Evolutionary conservation across 106 monocot genomes (phyloP).

Genomic region (Vanilla planifolia): DNA sequence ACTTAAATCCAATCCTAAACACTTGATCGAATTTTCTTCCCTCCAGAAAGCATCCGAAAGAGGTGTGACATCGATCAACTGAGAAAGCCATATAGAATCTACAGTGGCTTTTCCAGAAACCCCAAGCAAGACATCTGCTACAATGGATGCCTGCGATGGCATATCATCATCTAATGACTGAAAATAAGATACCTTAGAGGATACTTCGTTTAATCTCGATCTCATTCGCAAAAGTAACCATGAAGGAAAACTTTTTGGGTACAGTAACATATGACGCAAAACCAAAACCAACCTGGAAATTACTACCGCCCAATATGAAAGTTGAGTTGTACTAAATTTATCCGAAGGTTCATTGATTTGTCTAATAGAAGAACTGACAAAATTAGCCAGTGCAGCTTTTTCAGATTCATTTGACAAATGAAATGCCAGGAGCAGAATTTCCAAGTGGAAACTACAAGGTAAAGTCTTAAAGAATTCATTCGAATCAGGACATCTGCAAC

Average conservation of each 20-base stretch:
- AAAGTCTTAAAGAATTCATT: constrained; percentile 43
- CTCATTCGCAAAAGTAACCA: constrained; percentile 77
- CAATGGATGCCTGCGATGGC: constrained; percentile 44
- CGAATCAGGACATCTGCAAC: constrained; percentile 21
- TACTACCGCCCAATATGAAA: constrained; percentile 65
- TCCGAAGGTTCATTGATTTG: constrained; percentile 28
- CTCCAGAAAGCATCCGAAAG: constrained; percentile 11
- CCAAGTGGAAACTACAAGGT: constrained; percentile 77
- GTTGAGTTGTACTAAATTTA: constrained; percentile 42
- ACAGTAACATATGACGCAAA: constrained; percentile 66
- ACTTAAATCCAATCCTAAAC: constrained; percentile 37
- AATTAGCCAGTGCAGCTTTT: constrained; percentile 45
- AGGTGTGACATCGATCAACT: constrained; percentile 67
- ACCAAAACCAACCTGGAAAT: constrained; percentile 75
- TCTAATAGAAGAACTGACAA: constrained; percentile 41
- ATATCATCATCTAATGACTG: constrained; percentile 32
- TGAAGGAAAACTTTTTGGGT: constrained; percentile 59
- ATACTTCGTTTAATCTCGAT: constrained; percentile 53
- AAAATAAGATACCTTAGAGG: constrained; percentile 16
- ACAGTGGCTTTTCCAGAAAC: constrained; percentile 24
- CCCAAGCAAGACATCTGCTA: constrained; percentile 31
- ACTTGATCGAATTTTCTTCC: constrained; percentile 24
- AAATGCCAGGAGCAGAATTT: constrained; percentile 83
- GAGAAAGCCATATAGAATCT: constrained; percentile 41
- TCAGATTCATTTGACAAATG: constrained; percentile 57